These are phyloP conservation scores for Salvia sclarea DNA, from an alignment of 305 asterid species.

Conservation along the genomic window DNA sequence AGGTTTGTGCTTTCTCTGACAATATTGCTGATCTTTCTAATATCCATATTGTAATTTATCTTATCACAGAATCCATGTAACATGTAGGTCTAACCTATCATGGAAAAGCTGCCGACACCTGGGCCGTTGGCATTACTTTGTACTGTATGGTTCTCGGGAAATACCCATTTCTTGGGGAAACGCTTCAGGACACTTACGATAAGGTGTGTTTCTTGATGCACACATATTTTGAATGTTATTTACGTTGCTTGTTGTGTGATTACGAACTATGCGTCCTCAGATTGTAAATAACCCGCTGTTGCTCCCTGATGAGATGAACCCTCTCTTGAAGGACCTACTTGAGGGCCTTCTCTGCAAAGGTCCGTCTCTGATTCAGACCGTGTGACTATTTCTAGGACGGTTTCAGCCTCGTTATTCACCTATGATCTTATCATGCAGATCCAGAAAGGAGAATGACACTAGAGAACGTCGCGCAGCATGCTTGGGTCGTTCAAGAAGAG, in stretches of 20 bases:
- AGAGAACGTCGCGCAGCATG: slow-evolving; percentile 57
- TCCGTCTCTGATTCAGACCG: slow-evolving; percentile 24
- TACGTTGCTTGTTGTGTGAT: slow-evolving; percentile 12
- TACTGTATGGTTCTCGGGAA: slow-evolving; percentile 67
- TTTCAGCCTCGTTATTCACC: background rate
- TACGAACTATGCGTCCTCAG: slow-evolving; percentile 34
- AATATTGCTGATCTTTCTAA: background rate
- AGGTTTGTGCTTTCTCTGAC: slow-evolving; percentile 45
- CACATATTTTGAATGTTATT: background rate
- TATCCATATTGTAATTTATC: slow-evolving; percentile 1
- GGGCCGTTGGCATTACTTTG: slow-evolving; percentile 91
- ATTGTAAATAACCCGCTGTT: slow-evolving; percentile 52
- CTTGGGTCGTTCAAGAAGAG: slow-evolving; percentile 67
- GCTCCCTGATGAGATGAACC: slow-evolving; percentile 67
- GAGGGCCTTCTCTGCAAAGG: slow-evolving; percentile 93
- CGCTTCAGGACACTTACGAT: slow-evolving; percentile 91
- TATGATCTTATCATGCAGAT: slow-evolving; percentile 42
- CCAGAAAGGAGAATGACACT: slow-evolving; percentile 60
- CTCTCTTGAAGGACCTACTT: slow-evolving; percentile 61
- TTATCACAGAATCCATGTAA: slow-evolving; percentile 1
- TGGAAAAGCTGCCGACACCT: slow-evolving; percentile 85
- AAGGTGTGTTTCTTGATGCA: slow-evolving; percentile 43
- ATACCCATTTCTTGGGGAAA: slow-evolving; percentile 88
- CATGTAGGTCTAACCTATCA: slow-evolving; percentile 52
- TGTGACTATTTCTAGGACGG: background rate